Conservation (phyloP, 148 eudicot genomes). For the Beta vulgaris region DNA sequence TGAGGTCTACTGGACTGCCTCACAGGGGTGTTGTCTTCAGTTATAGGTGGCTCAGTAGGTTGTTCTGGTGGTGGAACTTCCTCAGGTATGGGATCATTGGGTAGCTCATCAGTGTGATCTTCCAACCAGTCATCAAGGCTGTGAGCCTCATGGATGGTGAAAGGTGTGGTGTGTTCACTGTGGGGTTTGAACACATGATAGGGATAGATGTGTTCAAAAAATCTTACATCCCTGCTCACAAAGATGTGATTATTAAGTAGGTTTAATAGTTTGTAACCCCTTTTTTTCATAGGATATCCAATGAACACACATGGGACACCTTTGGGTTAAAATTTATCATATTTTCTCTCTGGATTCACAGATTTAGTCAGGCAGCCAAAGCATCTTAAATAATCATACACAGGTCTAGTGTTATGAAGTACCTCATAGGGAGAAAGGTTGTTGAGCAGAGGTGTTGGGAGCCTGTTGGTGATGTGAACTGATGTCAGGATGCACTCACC, state of each 20-base stretch:
- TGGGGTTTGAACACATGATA: background rate
- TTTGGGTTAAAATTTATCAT: background rate
- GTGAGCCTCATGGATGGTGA: background rate
- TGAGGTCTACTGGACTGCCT: background rate
- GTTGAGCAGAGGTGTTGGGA: background rate
- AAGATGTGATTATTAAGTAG: background rate
- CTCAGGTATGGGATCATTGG: background rate
- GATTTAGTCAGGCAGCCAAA: background rate
- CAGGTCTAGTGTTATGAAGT: background rate
- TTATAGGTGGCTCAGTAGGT: background rate
- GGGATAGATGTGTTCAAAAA: background rate
- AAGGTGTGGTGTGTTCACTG: background rate
- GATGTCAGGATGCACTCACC: background rate
- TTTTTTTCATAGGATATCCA: background rate
- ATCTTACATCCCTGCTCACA: background rate
- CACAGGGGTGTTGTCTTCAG: background rate
- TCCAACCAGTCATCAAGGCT: background rate
- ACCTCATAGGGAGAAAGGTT: background rate
- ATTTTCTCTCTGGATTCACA: background rate
- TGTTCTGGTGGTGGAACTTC: background rate
- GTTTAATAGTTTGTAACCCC: background rate
- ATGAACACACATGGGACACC: conserved; percentile 3
- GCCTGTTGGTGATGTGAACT: background rate
- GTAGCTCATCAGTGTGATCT: background rate
- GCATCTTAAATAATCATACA: background rate